Conservation (phyloP, 139 green algal genomes). For the Haematococcus lacustris region DNA sequence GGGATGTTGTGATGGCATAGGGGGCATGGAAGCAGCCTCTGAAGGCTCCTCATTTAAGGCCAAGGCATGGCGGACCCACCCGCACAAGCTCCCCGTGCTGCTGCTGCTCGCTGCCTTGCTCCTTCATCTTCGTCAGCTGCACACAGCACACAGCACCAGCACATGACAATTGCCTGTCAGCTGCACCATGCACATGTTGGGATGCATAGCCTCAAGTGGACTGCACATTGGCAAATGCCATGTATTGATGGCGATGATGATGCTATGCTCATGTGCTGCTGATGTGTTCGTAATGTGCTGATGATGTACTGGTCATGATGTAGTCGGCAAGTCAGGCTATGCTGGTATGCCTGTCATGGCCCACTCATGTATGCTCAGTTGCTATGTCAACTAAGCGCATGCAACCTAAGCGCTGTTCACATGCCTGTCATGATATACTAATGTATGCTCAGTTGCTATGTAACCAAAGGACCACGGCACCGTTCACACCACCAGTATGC, state of each 20-base stretch:
- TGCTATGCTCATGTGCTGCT: not conserved
- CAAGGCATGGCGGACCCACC: not conserved
- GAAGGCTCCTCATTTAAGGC: not conserved
- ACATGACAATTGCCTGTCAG: not conserved
- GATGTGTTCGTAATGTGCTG: too few species aligned
- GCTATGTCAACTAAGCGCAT: not conserved
- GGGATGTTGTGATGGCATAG: too few species aligned
- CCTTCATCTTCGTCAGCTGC: slow-evolving; percentile 15
- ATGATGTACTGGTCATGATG: too few species aligned
- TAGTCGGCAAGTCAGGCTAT: too few species aligned
- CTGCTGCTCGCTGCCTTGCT: slow-evolving; percentile 12
- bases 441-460: too few species aligned
- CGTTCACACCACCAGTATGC: too few species aligned
- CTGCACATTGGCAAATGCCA: too few species aligned
- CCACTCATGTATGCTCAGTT: too few species aligned
- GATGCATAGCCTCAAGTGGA: not conserved
- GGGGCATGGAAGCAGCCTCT: too few species aligned
- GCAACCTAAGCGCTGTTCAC: not conserved
- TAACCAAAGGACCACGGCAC: too few species aligned
- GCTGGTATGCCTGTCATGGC: too few species aligned
- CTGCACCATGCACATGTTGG: not conserved
- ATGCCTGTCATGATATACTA: not conserved
- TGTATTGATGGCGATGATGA: not conserved
- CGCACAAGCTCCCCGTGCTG: not conserved
- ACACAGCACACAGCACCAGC: not conserved